phyloP scores from a whole-genome alignment of 1,284 basidiomycete genomes.

The Xanthoconium separans region DNA sequence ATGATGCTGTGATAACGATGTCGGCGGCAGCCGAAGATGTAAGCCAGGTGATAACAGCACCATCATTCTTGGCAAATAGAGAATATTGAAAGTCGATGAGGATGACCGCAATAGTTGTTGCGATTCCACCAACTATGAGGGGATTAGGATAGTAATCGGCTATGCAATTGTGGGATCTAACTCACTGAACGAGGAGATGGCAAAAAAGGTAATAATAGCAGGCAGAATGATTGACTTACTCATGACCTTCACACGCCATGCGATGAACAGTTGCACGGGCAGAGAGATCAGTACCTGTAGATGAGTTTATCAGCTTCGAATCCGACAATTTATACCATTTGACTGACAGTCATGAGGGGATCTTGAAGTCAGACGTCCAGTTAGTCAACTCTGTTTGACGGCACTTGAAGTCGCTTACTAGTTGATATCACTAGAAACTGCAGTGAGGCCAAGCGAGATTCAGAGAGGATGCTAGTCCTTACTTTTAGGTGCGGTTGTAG shows the following conservation, averaged over 20 bases:
- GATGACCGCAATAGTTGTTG: conserved; percentile 37
- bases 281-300: conserved; percentile 46
- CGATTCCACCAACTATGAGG: conserved; percentile 43
- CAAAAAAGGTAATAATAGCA: conserved; percentile 36
- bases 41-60: conserved; percentile 48
- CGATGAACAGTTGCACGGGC: conserved; percentile 53
- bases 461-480: background rate
- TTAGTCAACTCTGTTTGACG: background rate
- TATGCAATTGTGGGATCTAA: background rate
- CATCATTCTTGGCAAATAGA: conserved; percentile 22
- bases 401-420: conserved; percentile 23
- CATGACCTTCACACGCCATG: conserved; percentile 47
- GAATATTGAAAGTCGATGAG: conserved; percentile 12
- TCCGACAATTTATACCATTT: background rate
- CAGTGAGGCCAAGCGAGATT: background rate
- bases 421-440: conserved; percentile 32
- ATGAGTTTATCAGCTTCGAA: background rate
- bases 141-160: background rate
- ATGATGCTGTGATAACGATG: conserved; percentile 43
- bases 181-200: conserved; percentile 41
- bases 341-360: conserved; percentile 20
- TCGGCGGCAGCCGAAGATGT: conserved; percentile 45
- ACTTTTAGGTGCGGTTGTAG: conserved; percentile 11
- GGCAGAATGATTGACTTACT: conserved; percentile 41
- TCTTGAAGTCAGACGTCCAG: conserved; percentile 6